Evolutionary conservation across 306 rosid species (phyloP), one percentile per base, ranked within the genome.

Genomic region (Quercus rubra): DNA sequence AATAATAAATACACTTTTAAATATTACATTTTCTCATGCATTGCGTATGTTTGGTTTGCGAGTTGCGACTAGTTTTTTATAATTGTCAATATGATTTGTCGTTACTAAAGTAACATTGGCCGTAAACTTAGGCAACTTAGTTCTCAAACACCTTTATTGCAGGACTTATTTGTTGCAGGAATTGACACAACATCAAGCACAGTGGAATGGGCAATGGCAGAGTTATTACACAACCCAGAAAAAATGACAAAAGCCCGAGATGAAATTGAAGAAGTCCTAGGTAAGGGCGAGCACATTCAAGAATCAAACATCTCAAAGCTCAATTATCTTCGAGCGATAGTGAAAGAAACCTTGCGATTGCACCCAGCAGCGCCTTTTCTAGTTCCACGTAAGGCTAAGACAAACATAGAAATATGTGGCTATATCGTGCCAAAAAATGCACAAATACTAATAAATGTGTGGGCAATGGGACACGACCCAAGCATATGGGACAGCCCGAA

Each of bases 161-260:
- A 49, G 17, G 54, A 49, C 54, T 49, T 49, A 35, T 63, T 74
- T 68, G 31, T 68, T 38, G 82, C 85, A 73, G 85, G 87, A 43
- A 27, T 30, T 30, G 81, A 70, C 59, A 52, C 74, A 41, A 58
- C 80, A 27, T 23, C 83, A 63, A 59, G 38, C 19, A 74, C 81
- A 11, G 35, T 83, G 31, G 85, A 85, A 35, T 85, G 88, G 88
- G 76, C 80, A 54, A 78, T 85, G 88, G 41, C 83, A 1, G 88
- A 85, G 58, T 28, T 85, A 25, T 23, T 78, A 25, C 58, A 43
- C 9, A 85, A 64, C 57, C 75, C 72, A 71, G 27, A 75, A 30
- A 73, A 63, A 49, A 19, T 75, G 13, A n/a, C 19, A 71, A 81
- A 61, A 52, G 52, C 72, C 1, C 74, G 28, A 43, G 21, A 71